Base-by-base conservation (phyloP, 1,139 yeast species). In the Suhomyces kunorum region DNA sequence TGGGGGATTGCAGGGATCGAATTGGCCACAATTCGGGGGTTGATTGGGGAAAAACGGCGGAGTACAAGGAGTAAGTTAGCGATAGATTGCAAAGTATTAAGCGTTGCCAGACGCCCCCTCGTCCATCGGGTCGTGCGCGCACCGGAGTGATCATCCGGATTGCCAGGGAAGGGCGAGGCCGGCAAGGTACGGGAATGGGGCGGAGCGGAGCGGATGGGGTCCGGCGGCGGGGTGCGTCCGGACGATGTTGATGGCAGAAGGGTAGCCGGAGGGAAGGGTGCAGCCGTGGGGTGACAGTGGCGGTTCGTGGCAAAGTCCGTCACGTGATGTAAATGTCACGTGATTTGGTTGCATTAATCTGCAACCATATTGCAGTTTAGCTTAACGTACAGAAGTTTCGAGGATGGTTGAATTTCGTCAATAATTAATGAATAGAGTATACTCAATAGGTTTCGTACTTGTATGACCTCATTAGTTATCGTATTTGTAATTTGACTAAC, bases 121-220 rank as follows among this genome's bases (percentile, higher is more conserved):
- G 37, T 38, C 40, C 37, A 19, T 17, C 13, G 19, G 22, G 38
- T 28, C 40, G 40, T 38, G 40, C 27, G 37, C 20, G 16, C n/a
- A 33, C 36, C 30, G n/a, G 7, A 14, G 24, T 38, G 37, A 38
- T 38, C 40, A 38, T 18, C 22, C 33, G 37, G 37, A 22, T 18
- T 23, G 20, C 27, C 22, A 23, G 17, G 30, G 29, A 16, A 33
- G 30, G 32, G 23, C 23, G n/a, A 5, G 5, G 23, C 24, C 32
- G 29, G 29, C 29, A 16, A 12, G 16, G 30, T 19, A 14, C 27
- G 9, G 14, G 14, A 25, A 13, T 13, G 15, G 7, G 13, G 12
- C 28, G 28, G 28, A 13, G 15, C 12, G 14, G 6, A 14, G 13
- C 15, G 28, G 28, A 8, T 14, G 11, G 17, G 16, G 19, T 19